Conservation (phyloP, 1,284 basidiomycete species). For the Serendipita sp. region DNA sequence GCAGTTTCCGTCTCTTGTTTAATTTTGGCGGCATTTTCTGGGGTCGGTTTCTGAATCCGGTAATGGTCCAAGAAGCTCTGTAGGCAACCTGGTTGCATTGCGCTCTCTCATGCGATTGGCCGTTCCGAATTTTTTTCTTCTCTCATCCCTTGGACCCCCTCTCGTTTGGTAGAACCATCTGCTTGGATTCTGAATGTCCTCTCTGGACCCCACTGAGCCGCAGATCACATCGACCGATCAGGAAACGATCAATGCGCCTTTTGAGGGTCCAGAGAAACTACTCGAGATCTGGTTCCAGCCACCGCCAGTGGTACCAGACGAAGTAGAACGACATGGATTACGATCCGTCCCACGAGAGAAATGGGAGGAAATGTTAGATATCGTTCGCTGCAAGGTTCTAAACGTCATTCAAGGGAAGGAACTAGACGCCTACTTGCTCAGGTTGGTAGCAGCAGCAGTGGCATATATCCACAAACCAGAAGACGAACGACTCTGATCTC, state of each 20-base stretch:
- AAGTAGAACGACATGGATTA: constrained; percentile 41
- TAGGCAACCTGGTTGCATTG: background rate
- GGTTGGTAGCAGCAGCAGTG: constrained; percentile 37
- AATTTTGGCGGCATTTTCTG: constrained; percentile 5
- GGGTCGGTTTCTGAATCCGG: background rate
- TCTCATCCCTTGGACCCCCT: background rate
- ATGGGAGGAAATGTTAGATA: constrained; percentile 96
- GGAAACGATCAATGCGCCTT: constrained; percentile 31
- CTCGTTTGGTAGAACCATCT: background rate
- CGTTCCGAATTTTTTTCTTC: background rate
- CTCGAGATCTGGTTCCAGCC: constrained; percentile 97
- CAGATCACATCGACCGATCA: constrained; percentile 7
- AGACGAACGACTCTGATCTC: constrained; percentile 10
- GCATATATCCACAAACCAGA: background rate
- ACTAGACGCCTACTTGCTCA: constrained; percentile 90
- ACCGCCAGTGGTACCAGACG: constrained; percentile 42
- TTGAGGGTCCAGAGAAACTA: constrained; percentile 90
- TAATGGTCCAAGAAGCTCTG: background rate
- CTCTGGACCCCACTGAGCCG: background rate
- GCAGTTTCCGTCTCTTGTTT: background rate
- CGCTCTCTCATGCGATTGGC: background rate
- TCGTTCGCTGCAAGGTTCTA: constrained; percentile 95
- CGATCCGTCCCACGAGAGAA: constrained; percentile 59
- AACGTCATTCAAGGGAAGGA: constrained; percentile 78
- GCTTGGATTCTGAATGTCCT: background rate